Percentiles rank a stretch among this genome's conserved stretches.
Conservation (phyloP, 2,329 filamentous ascomycete genomes). For the Tolypocladium inflatum region DNA sequence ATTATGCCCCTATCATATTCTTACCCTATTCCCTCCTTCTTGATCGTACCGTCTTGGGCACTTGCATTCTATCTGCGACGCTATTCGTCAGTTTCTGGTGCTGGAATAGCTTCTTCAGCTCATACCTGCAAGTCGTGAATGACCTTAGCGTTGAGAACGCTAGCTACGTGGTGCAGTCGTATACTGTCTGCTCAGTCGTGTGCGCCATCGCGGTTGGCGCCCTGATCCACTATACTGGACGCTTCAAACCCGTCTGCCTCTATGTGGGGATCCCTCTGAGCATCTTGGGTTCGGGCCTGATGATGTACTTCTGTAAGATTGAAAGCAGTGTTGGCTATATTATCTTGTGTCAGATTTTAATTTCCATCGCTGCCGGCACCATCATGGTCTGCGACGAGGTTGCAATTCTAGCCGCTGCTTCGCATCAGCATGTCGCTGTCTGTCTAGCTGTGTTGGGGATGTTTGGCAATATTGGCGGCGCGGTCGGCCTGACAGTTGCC, state of each 20-base stretch:
- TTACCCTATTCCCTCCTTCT: constrained; percentile 42
- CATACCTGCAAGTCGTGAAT: constrained; percentile 44
- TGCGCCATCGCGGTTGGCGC: constrained; percentile 36
- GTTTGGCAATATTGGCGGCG: constrained; percentile 47
- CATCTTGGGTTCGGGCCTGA: constrained; percentile 43
- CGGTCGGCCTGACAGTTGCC: constrained; percentile 47
- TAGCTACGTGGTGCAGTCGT: constrained; percentile 38
- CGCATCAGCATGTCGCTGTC: constrained; percentile 45
- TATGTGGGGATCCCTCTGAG: constrained; percentile 44
- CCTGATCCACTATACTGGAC: constrained; percentile 36
- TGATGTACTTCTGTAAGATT: constrained; percentile 48
- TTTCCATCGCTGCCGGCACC: constrained; percentile 47
- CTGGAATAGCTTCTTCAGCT: constrained; percentile 40
- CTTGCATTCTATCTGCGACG: constrained; percentile 27
- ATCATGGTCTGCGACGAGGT: constrained; percentile 49
- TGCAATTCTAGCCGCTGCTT: constrained; percentile 46
- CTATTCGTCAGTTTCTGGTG: constrained; percentile 34
- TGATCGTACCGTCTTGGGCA: constrained; percentile 38
- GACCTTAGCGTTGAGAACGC: constrained; percentile 36
- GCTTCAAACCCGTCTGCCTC: constrained; percentile 42
- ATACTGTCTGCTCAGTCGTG: constrained; percentile 38
- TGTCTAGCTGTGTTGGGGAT: constrained; percentile 47
- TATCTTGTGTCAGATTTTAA: constrained; percentile 50
- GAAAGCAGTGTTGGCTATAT: constrained; percentile 41
- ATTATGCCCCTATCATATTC: constrained; percentile 44